phyloP scores from a whole-genome alignment of 2,329 filamentous ascomycete species.

The Penicillium sp. region DNA sequence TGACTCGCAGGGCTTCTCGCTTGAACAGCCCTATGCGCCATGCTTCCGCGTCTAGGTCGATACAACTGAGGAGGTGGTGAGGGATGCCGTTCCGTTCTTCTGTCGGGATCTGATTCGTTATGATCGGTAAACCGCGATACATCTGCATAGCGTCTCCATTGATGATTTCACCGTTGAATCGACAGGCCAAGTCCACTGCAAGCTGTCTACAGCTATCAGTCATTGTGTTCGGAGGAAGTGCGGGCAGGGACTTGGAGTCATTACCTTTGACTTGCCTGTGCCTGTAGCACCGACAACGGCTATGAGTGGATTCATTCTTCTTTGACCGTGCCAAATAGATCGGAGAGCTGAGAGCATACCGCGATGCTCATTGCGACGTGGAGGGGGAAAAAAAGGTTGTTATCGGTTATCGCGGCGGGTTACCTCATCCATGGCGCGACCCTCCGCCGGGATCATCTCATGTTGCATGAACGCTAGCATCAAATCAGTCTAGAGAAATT shows the following conservation, averaged over 20 bases:
- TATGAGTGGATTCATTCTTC: conserved; percentile 61
- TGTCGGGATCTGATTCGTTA: conserved; percentile 85
- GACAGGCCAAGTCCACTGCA: conserved; percentile 80
- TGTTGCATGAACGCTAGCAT: conserved; percentile 1
- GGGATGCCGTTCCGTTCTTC: conserved; percentile 76
- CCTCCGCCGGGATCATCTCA: not conserved
- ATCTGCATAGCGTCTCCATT: conserved; percentile 99
- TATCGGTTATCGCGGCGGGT: conserved; percentile 14
- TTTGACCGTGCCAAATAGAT: conserved; percentile 21
- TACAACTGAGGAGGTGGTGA: conserved; percentile 82
- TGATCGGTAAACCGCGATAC: conserved; percentile 85
- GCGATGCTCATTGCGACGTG: conserved; percentile 12
- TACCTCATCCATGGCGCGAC: conserved; percentile 18
- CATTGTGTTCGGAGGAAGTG: not conserved
- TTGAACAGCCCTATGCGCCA: conserved; percentile 84
- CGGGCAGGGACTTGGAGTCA: conserved; percentile 32
- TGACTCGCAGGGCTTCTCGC: conserved; percentile 64
- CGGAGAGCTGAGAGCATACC: conserved; percentile 33
- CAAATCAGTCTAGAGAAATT: not conserved
- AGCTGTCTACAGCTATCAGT: conserved; percentile 58
- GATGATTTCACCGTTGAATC: conserved; percentile 88
- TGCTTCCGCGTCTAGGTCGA: conserved; percentile 71
- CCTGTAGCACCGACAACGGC: conserved; percentile 86
- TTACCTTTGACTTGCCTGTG: conserved; percentile 88
- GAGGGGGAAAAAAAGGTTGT: conserved; percentile 6